Conservation (phyloP, 2,329 filamentous ascomycete species). For the Simplicillium sp. region DNA sequence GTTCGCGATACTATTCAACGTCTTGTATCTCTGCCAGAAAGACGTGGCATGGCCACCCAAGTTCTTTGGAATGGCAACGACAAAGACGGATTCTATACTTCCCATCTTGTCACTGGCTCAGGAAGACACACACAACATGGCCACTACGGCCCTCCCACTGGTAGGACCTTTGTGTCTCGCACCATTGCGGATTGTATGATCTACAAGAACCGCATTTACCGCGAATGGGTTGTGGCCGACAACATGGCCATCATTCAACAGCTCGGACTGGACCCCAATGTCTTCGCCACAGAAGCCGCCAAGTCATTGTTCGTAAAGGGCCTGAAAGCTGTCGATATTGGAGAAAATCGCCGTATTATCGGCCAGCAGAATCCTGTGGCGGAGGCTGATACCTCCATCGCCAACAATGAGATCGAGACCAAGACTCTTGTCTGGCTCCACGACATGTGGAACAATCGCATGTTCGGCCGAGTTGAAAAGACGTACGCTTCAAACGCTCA, state of each 20-base stretch:
- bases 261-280: conserved; percentile 1
- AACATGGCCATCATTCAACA: conserved; percentile 3
- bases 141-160: conserved; percentile 1
- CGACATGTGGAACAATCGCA: conserved; percentile 1
- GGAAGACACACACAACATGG: conserved; percentile 2
- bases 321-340: conserved; percentile 3
- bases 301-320: neutral
- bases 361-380: conserved; percentile 1
- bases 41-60: no score
- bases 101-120: conserved; percentile 2
- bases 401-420: conserved; percentile 1
- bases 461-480: conserved; percentile 3
- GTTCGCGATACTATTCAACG: conserved; percentile 4
- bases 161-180: neutral
- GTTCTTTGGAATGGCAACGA: no score
- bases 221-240: conserved; percentile 3
- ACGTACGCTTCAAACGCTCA: conserved; percentile 2
- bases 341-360: conserved; percentile 2
- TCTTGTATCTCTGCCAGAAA: no score
- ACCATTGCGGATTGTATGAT: conserved; percentile 5
- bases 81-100: conserved; percentile 2
- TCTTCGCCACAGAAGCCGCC: neutral
- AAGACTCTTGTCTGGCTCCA: conserved; percentile 2
- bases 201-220: conserved; percentile 3
- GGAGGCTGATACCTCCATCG: neutral